Base-by-base conservation (phyloP, 352 stramenopile genomes). In the Peronospora destructor region DNA sequence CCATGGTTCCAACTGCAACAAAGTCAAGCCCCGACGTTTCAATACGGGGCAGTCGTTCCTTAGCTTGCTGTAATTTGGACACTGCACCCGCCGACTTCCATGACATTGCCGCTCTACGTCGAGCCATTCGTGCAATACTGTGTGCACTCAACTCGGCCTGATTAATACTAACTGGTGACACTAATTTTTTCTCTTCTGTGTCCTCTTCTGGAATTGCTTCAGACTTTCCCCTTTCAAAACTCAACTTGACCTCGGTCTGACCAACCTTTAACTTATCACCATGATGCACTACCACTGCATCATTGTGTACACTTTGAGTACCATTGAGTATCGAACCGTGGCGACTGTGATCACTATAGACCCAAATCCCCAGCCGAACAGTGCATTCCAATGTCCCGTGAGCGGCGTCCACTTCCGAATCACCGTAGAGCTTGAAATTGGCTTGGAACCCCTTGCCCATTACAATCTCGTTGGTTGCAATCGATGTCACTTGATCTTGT, bases 321-420 rank as follows among this genome's bases (percentile, higher is more conserved):
- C 57, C 53, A 57, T 85, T 81, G 6, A 87, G 41, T 10, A 47
- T 55, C 16, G 73, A 82, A 30, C 80, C 80, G 4, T 49, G 23
- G 2, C 45, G 39, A 41, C 80, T 91, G 47, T 91, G 80, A 62
- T 91, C 80, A 17, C 85, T 81, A 33, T 78, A 91, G 32, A 91
- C 70, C 80, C 80, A 91, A 4, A 89, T 46, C 21, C 75, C 69
- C 6, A 72, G 50, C 21, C 63, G 41, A 2, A 41, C 4, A 0
- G 75, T 86, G 38, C 72, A 58, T 50, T 86, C 75, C 12, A 86
- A 41, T 11, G 75, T 84, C 1, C 70, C 75, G 33, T 86, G 75
- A 12, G 50, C 39, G 21, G 43, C 42, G 38, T 71, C 57, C 19
- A 70, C 53, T 29, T 64, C 44, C 4, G 47, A 49, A 45, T 59